Base-by-base conservation (phyloP, 73 alveolate species). In the Paramecium bursaria region DNA sequence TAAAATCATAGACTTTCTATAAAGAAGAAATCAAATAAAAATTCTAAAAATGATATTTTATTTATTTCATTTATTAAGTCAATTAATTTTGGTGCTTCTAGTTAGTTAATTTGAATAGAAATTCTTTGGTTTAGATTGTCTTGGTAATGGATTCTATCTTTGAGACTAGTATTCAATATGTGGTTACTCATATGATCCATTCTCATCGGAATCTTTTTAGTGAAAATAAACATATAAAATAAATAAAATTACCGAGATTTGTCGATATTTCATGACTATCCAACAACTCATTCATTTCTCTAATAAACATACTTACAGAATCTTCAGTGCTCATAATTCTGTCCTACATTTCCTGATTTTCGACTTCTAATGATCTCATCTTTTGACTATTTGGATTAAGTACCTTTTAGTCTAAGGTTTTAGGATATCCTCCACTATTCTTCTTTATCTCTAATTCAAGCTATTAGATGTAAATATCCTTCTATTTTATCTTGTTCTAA, bases 241-340 rank as follows among this genome's bases (percentile, higher is more conserved):
- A 39, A 26, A 5, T 10, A 9, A 2, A 1, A 67, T 4, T 67
- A 67, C 89, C 89, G 42, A 79, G 26, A 79, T 79, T 79, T 15
- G 89, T 79, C 4, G 74, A 39, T 6, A 79, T 55, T 55, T 88
- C 91, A 50, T 88, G 86, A 47, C 55, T 35, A 74, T 80, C 90
- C 1, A 88, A 52, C 35, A 88, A 33, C 17, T 76, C 86, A 15
- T 67, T 52, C 94, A 88, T 88, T 50, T 88, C 94, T 44, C 74
- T 57, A 23, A 88, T 75, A 82, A 88, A 88, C 13, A 73, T n/a
- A 50, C 75, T 73, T 2, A 88, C 94, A 73, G 79, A 79, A 17
- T 54, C 76, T 4, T 88, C 88, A 10, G 94, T 88, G 31, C 67
- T 75, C 46, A 52, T 51, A 4, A 86, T 46, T 51, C 77, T 46